These are phyloP conservation scores for Alternaria panax DNA, from an alignment of 2,329 filamentous ascomycete species.

Conservation along the genomic window DNA sequence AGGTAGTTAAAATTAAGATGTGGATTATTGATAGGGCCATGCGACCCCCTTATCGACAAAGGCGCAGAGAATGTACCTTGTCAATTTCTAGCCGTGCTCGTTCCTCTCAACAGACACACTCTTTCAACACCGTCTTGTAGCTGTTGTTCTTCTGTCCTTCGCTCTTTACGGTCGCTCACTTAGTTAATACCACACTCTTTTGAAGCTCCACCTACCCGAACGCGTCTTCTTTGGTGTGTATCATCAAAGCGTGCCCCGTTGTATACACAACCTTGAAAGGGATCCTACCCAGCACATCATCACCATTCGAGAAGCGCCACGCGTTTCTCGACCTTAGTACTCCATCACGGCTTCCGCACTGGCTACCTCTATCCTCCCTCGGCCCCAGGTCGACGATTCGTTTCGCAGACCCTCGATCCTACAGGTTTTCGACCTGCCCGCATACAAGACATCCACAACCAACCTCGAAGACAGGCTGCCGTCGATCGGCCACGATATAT, in stretches of 20 bases:
- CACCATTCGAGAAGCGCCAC: slow-evolving; percentile 40
- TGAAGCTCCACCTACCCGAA: slow-evolving; percentile 15
- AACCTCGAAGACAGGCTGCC: slow-evolving; percentile 56
- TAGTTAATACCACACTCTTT: slow-evolving; percentile 39
- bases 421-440: slow-evolving; percentile 55
- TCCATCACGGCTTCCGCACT: slow-evolving; percentile 64
- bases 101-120: slow-evolving; percentile 24
- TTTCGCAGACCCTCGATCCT: slow-evolving; percentile 59
- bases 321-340: slow-evolving; percentile 47
- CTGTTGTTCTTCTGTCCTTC: slow-evolving; percentile 32
- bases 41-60: slow-evolving; percentile 31
- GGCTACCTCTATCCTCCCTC: slow-evolving; percentile 63
- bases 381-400: slow-evolving; percentile 65
- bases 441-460: slow-evolving; percentile 54
- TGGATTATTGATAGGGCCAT: slow-evolving; percentile 44
- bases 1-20: slow-evolving; percentile 41
- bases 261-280: slow-evolving; percentile 17
- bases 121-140: slow-evolving; percentile 34
- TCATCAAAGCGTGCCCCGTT: slow-evolving; percentile 19
- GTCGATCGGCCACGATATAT: slow-evolving; percentile 58
- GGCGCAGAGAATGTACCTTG: slow-evolving; percentile 39
- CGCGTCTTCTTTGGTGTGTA: slow-evolving; percentile 25
- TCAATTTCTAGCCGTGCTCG: slow-evolving; percentile 30
- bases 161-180: slow-evolving; percentile 34
- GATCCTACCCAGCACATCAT: slow-evolving; percentile 10